phyloP scores from a whole-genome alignment of 169 alveolate species.

The Plasmodium fragile region DNA sequence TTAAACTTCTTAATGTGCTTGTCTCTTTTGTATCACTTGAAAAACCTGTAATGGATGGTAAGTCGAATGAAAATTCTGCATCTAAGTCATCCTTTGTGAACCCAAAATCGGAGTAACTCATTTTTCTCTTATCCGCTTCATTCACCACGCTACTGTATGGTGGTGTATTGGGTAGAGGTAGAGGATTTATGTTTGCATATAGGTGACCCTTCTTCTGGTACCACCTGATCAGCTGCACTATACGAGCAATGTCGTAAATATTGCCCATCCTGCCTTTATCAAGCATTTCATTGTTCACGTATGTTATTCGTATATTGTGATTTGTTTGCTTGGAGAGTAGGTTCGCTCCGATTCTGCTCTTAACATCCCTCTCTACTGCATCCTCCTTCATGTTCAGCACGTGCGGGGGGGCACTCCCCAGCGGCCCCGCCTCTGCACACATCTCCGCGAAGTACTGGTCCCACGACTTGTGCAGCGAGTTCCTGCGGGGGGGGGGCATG shows the following conservation, averaged over 20 bases:
- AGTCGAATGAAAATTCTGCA: conserved; percentile 56
- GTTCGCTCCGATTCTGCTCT: not conserved
- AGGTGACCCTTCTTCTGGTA: conserved; percentile 82
- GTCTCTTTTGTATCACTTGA: conserved; percentile 13
- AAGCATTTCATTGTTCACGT: conserved; percentile 55
- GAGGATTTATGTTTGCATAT: conserved; percentile 81
- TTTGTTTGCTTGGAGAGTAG: not conserved
- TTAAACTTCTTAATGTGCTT: conserved; percentile 76
- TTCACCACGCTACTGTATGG: conserved; percentile 79
- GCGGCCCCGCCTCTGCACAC: not conserved
- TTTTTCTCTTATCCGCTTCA: conserved; percentile 33
- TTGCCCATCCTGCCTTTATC: conserved; percentile 54
- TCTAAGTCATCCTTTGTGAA: conserved; percentile 47
- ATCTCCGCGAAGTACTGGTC: conserved; percentile 12
- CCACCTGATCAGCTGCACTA: conserved; percentile 81
- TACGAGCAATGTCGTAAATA: conserved; percentile 67
- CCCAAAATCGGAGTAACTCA: conserved; percentile 50
- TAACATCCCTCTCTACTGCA: not conserved
- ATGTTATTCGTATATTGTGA: conserved; percentile 20
- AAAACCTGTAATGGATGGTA: conserved; percentile 73
- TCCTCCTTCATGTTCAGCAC: not conserved
- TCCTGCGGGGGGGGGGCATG: conserved; percentile 7
- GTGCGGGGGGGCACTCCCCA: not conserved
- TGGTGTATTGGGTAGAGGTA: conserved; percentile 80
- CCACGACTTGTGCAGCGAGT: conserved; percentile 46